Evolutionary conservation across 2,329 filamentous ascomycete species (phyloP).

Genomic region (Claviceps humidiphila): DNA sequence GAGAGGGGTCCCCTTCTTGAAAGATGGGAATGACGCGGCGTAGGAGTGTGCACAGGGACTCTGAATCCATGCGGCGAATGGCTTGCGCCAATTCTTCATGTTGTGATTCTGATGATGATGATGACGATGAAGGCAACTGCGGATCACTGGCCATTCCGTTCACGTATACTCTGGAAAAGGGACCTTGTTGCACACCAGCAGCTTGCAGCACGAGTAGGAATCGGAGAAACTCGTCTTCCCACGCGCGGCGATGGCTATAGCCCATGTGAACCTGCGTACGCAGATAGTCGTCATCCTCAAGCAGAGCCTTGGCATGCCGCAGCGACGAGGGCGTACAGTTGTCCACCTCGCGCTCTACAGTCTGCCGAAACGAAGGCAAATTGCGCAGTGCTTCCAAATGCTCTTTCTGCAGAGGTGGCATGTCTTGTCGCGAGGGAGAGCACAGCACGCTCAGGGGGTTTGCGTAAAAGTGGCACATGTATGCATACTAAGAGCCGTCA

Average conservation of each 20-base stretch:
- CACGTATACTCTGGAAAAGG: constrained; percentile 47
- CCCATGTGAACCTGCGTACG: constrained; percentile 25
- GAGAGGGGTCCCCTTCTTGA: constrained; percentile 22
- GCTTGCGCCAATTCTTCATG: constrained; percentile 41
- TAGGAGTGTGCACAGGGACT: constrained; percentile 16
- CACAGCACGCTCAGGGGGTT: constrained; percentile 59
- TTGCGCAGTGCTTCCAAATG: constrained; percentile 56
- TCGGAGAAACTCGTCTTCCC: constrained; percentile 32
- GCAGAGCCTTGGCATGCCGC: constrained; percentile 29
- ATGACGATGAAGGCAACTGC: constrained; percentile 19
- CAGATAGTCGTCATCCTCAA: constrained; percentile 48
- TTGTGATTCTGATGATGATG: constrained; percentile 13
- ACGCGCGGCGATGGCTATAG: constrained; percentile 20
- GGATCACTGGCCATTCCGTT: constrained; percentile 46
- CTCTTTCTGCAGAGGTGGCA: constrained; percentile 34
- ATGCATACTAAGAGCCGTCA: constrained; percentile 48
- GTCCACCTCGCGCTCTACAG: constrained; percentile 35
- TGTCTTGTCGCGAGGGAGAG: constrained; percentile 16
- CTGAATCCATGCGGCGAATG: constrained; percentile 42
- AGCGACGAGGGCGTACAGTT: constrained; percentile 29
- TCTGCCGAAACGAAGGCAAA: constrained; percentile 52
- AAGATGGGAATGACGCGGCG: constrained; percentile 15
- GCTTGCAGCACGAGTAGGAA: constrained; percentile 33
- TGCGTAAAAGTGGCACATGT: constrained; percentile 77
- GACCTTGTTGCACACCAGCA: constrained; percentile 20